Conservation (phyloP, 225 moss, liverwort and hornwort species). For the Climacium dendroides region DNA sequence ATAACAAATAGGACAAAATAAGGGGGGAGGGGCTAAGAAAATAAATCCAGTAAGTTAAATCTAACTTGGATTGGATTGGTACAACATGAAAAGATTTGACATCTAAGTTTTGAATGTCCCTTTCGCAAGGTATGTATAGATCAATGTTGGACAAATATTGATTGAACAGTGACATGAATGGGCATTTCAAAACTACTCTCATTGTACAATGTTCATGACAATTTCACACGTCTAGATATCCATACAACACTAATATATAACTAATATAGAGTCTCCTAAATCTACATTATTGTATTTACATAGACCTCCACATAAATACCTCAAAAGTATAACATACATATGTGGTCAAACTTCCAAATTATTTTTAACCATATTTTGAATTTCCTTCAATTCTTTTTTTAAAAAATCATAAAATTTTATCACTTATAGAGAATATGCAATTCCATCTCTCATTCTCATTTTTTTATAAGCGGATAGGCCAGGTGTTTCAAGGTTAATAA, state of each 20-base stretch:
- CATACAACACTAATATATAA: fast-evolving
- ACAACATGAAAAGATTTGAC: background rate
- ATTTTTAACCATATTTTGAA: no score
- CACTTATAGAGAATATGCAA: background rate
- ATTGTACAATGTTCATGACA: background rate
- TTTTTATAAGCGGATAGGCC: no score
- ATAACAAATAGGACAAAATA: no score
- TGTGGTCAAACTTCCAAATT: background rate
- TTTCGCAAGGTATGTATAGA: fast-evolving
- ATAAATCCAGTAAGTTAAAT: background rate
- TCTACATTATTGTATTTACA: background rate
- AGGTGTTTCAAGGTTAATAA: no score
- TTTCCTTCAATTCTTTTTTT: background rate
- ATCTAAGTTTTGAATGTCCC: background rate
- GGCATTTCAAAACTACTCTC: no score
- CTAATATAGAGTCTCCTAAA: no score
- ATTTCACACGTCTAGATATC: background rate
- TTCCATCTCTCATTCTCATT: no score
- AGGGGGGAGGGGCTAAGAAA: no score
- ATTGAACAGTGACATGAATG: no score
- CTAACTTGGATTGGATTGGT: background rate
- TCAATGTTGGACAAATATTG: background rate
- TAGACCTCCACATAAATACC: background rate
- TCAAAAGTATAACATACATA: background rate
- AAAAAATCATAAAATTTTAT: background rate